Conservation (phyloP, 768 basidiomycete species). For the Agrocybe praecox region DNA sequence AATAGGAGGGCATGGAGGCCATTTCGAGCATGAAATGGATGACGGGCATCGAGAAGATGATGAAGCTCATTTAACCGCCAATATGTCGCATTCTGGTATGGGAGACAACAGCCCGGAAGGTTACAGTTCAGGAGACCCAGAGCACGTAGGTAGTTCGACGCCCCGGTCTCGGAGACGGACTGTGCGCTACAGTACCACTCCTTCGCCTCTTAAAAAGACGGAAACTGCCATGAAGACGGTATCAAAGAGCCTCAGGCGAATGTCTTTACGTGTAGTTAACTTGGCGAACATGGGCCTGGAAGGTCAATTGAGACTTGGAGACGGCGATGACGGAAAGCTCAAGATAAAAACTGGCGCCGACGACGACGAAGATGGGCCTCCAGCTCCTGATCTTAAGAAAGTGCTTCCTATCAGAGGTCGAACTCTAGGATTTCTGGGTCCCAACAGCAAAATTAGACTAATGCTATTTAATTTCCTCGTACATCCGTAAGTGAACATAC, state of each 20-base stretch:
- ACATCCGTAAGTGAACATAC: conserved; percentile 58
- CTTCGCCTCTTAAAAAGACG: conserved; percentile 65
- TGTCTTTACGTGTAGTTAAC: conserved; percentile 83
- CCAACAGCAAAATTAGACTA: conserved; percentile 63
- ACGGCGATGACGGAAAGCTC: conserved; percentile 41
- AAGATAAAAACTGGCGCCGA: conserved; percentile 30
- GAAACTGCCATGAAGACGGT: conserved; percentile 61
- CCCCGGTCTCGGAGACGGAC: conserved; percentile 43
- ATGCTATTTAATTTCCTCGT: conserved; percentile 69
- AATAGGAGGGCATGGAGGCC: conserved; percentile 35
- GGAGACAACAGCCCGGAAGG: conserved; percentile 26
- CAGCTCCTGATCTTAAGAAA: conserved; percentile 44
- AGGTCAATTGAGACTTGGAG: conserved; percentile 56
- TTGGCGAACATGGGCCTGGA: conserved; percentile 64
- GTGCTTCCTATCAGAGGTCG: conserved; percentile 67
- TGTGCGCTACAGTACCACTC: conserved; percentile 51
- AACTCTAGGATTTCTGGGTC: conserved; percentile 77
- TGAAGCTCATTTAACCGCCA: conserved; percentile 56
- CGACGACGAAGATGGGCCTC: conserved; percentile 37
- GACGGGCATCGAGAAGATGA: conserved; percentile 56
- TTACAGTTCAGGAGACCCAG: conserved; percentile 46
- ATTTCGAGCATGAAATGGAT: conserved; percentile 34
- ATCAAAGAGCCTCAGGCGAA: conserved; percentile 57
- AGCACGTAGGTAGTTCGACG: conserved; percentile 43
- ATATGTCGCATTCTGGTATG: conserved; percentile 39